Evolutionary conservation across 331 rosid species (phyloP).

Genomic region (Malus hybrid): DNA sequence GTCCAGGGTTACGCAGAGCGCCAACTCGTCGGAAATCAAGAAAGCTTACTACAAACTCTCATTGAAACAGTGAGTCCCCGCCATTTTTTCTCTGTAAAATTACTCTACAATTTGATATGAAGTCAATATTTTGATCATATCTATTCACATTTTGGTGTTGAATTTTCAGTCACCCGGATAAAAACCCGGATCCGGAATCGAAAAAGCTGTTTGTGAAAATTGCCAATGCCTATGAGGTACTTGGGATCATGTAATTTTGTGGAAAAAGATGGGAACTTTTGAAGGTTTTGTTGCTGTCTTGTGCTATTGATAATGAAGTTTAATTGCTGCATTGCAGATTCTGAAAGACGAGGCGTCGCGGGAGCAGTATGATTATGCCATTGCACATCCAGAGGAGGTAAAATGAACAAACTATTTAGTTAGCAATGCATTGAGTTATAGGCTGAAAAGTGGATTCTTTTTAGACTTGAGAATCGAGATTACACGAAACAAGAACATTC

Average conservation of each 20-base stretch:
- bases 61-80: constrained; percentile 50
- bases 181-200: constrained; percentile 95
- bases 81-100: neutral
- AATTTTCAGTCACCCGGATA: constrained; percentile 81
- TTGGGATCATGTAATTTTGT: neutral
- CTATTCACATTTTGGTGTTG: neutral
- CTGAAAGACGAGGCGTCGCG: constrained; percentile 83
- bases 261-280: neutral
- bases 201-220: constrained; percentile 75
- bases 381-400: constrained; percentile 99
- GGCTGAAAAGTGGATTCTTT: neutral
- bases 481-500: neutral
- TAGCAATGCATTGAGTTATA: neutral
- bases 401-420: neutral
- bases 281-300: neutral
- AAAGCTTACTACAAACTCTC: constrained; percentile 95
- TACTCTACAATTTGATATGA: neutral
- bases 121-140: neutral
- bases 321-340: constrained; percentile 38
- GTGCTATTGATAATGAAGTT: neutral
- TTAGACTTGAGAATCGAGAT: neutral
- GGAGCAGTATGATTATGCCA: constrained; percentile 91
- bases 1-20: constrained; percentile 69
- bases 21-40: constrained; percentile 78
- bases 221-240: constrained; percentile 97